Evolutionary conservation across 257 asterid genomes (phyloP).

Genomic region (Lavandula angustifolia): DNA sequence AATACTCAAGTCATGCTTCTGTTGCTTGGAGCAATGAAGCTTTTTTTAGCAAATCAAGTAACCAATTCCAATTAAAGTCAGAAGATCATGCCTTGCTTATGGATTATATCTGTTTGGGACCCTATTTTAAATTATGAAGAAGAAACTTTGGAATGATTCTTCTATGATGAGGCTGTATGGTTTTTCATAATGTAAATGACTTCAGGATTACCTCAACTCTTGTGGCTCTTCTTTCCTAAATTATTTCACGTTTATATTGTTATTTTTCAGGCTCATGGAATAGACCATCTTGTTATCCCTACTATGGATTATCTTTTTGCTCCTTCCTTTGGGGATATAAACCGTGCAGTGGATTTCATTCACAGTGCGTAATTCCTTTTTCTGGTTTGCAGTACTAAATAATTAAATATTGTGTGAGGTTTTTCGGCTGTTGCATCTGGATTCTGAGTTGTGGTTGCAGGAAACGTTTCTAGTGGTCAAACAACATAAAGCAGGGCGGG

Average conservation of each 20-base stretch:
- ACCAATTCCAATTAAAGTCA: too few relatives aligned
- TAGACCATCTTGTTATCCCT: constrained; percentile 89
- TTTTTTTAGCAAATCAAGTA: too few relatives aligned
- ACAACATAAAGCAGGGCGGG: constrained; percentile 93
- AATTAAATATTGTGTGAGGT: constrained; percentile 2
- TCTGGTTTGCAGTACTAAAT: not conserved
- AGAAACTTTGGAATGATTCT: too few relatives aligned
- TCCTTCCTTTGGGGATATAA: constrained; percentile 78
- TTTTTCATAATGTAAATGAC: too few relatives aligned
- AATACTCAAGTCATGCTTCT: too few relatives aligned
- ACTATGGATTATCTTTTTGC: constrained; percentile 96
- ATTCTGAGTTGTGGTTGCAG: constrained; percentile 35
- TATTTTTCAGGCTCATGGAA: constrained; percentile 76
- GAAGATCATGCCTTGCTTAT: too few relatives aligned
- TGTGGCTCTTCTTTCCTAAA: constrained; percentile 7
- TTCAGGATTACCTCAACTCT: too few relatives aligned
- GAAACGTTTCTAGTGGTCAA: constrained; percentile 60
- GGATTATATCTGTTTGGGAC: too few relatives aligned
- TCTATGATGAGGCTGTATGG: too few relatives aligned
- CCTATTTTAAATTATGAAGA: too few relatives aligned
- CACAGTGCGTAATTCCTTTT: constrained; percentile 53
- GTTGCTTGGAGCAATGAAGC: too few relatives aligned
- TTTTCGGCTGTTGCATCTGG: constrained; percentile 9
- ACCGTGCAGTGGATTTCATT: constrained; percentile 81
- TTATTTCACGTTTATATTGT: constrained; percentile 24